Evolutionary conservation across 108 stramenopile species (phyloP).

Genomic region (Skeletonema costatum): DNA sequence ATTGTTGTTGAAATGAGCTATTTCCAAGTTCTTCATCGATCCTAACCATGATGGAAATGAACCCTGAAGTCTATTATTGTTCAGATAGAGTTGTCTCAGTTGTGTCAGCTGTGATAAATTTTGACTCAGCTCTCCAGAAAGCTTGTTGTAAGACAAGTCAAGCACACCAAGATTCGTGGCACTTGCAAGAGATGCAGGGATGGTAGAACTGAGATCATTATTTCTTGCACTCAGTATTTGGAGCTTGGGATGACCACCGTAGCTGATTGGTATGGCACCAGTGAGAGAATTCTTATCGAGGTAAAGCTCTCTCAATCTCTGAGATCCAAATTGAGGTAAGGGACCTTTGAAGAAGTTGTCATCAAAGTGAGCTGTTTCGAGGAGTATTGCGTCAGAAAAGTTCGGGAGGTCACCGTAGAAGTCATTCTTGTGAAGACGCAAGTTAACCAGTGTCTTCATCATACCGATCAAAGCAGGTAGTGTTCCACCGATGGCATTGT

Average conservation of each 20-base stretch:
- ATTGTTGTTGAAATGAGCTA: slow-evolving; percentile 44
- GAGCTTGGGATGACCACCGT: slow-evolving; percentile 38
- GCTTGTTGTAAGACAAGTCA: slow-evolving; percentile 39
- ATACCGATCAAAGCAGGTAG: slow-evolving; percentile 41
- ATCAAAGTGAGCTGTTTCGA: slow-evolving; percentile 39
- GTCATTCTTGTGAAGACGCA: slow-evolving; percentile 36
- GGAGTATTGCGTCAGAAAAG: slow-evolving; percentile 23
- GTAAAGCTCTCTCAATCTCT: slow-evolving; percentile 36
- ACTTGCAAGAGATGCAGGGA: slow-evolving; percentile 32
- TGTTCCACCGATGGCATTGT: slow-evolving; percentile 40
- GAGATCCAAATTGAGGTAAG: slow-evolving; percentile 43
- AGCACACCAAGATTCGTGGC: slow-evolving; percentile 30
- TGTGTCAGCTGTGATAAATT: slow-evolving; percentile 24
- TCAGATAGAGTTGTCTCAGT: slow-evolving; percentile 28
- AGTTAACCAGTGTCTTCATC: slow-evolving; percentile 33
- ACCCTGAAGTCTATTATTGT: slow-evolving; percentile 36
- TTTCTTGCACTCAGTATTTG: slow-evolving; percentile 33
- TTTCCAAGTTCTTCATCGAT: slow-evolving; percentile 23
- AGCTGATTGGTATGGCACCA: slow-evolving; percentile 51
- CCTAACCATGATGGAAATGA: slow-evolving; percentile 33
- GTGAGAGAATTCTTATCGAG: slow-evolving; percentile 49
- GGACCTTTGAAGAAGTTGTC: slow-evolving; percentile 40
- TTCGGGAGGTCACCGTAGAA: slow-evolving; percentile 31
- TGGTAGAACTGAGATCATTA: slow-evolving; percentile 36
- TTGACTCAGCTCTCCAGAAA: slow-evolving; percentile 32